phyloP scores from a whole-genome alignment of 331 rosid genomes.

The Telfairia occidentalis region DNA sequence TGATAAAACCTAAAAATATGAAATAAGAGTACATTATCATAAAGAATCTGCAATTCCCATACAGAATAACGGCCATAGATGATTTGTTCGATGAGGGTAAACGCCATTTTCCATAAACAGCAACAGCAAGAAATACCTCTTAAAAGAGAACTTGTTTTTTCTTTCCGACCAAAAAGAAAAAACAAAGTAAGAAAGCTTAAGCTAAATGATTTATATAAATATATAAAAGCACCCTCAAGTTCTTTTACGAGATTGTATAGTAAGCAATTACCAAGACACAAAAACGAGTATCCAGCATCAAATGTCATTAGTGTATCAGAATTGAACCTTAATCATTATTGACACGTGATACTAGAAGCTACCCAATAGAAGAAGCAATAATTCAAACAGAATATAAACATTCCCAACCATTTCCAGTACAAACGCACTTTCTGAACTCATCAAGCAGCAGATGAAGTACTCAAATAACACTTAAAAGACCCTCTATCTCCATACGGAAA shows the following conservation, averaged over 20 bases:
- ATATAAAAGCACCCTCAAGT: not conserved
- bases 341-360: not conserved
- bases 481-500: not conserved
- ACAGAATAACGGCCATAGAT: not conserved
- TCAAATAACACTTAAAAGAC: not conserved
- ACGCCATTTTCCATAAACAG: not conserved
- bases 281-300: not conserved
- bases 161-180: not conserved
- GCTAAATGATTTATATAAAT: not conserved
- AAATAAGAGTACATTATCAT: slow-evolving; percentile 4
- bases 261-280: not conserved
- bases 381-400: not conserved
- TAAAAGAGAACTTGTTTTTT: not conserved
- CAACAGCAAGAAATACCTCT: not conserved
- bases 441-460: not conserved
- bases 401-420: not conserved
- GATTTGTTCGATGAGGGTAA: not conserved
- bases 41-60: slow-evolving; percentile 10
- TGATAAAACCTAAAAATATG: slow-evolving; percentile 40
- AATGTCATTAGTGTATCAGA: not conserved
- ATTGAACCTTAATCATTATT: not conserved
- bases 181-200: not conserved
- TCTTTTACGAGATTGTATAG: not conserved
- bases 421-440: not conserved
- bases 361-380: not conserved